These are phyloP conservation scores for Eucalyptus albens DNA, from an alignment of 345 rosid species.

Conservation along the genomic window DNA sequence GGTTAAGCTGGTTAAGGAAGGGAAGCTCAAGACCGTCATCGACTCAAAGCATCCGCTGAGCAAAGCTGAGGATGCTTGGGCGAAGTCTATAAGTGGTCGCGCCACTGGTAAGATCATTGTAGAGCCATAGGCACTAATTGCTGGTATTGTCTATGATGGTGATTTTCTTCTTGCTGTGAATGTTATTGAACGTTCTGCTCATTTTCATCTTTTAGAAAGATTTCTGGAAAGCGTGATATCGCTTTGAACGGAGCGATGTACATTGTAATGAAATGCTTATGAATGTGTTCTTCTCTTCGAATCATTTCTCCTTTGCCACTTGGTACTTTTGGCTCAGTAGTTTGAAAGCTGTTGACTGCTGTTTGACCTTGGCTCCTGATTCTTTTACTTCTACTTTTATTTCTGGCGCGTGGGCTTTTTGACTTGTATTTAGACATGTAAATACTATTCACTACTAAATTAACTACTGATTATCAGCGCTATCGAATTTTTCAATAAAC, in stretches of 20 bases:
- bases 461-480: neutral
- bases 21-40: constrained; percentile 3
- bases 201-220: neutral
- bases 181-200: neutral
- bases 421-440: too few relatives aligned
- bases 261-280: neutral
- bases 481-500: neutral
- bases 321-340: neutral
- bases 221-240: neutral
- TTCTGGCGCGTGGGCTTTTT: too few relatives aligned
- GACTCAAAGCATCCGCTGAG: constrained; percentile 1
- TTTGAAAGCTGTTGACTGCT: neutral
- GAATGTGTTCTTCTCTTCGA: neutral
- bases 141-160: neutral
- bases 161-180: neutral
- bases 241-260: neutral
- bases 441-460: neutral
- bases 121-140: neutral
- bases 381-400: too few relatives aligned
- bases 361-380: neutral
- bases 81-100: constrained; percentile 3
- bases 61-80: constrained; percentile 13
- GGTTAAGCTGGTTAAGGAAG: constrained; percentile 6
- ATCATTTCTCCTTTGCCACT: neutral
- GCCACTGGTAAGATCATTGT: constrained; percentile 11